Evolutionary conservation across 371 early-diverging fungal genomes (phyloP), one percentile per base, ranked within the genome.

Genomic region (Choanephora cucurbitarum): DNA sequence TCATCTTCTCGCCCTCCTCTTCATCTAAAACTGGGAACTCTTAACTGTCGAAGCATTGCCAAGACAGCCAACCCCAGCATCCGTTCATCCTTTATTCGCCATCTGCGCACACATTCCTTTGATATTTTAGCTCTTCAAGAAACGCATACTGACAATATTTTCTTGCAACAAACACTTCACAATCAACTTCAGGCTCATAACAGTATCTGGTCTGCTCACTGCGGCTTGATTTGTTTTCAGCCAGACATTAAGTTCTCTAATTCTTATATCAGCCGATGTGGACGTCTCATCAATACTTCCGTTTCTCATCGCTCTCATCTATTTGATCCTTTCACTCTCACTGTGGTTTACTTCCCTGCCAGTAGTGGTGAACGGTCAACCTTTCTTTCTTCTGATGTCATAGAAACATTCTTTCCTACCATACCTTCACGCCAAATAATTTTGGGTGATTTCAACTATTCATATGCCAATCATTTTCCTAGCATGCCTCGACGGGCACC

Each of bases 31-130:
- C 28, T 28, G 7, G 28, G 28, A 28, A 43, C 43, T 28, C 33
- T 53, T n/a, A 53, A 53, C 39, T 53, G 54, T 22, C 17, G 54
- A 19, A 33, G 54, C 19, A 18, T 53, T n/a, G 21, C 11, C 5
- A 53, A 53, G 44, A 53, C 54, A 8, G 15, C 33, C 13, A 31
- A 53, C 33, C 21, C 54, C 13, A 2, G 11, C 3, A 32, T 22
- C 18, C 33, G 45, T 19, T 31, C 15, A 7, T 28, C 28, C 11
- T 53, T 44, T 15, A 53, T 53, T 10, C 43, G 45, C 18, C 32
- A 53, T 23, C 45, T 53, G 13, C 44, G 54, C 15, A 44, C 54
- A n/a, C 19, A 13, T 7, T 22, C 21, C 3, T 33, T 53, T 18
- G 44, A 53, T 15, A 5, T 53, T 13, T 11, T 53, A 8, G 31